These are phyloP conservation scores for Phytophthora lateralis DNA, from an alignment of 352 stramenopile genomes.

Conservation along the genomic window DNA sequence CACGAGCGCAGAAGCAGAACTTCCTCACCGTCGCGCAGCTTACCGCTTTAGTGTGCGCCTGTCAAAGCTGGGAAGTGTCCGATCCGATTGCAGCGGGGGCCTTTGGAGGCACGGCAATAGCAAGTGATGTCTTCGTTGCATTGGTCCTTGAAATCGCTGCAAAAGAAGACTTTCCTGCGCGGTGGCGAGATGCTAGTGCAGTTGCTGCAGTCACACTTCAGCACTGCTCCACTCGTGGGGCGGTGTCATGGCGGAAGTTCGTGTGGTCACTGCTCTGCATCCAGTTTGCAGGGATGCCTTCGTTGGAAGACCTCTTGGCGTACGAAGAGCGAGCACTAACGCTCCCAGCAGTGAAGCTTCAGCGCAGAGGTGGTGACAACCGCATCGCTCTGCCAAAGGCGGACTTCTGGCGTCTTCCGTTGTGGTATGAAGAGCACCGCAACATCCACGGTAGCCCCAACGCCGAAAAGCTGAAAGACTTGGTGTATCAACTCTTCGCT, in stretches of 20 bases:
- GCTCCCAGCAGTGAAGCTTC: conserved; percentile 10
- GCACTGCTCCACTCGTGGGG: conserved; percentile 10
- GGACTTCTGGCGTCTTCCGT: conserved; percentile 40
- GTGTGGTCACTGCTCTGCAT: conserved; percentile 48
- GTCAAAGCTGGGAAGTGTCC: conserved; percentile 19
- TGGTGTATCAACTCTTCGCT: conserved; percentile 50
- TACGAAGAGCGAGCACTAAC: conserved; percentile 18
- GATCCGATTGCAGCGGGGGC: conserved; percentile 13
- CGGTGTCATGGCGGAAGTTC: conserved; percentile 45
- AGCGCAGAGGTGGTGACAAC: neutral
- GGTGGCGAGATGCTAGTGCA: conserved; percentile 40
- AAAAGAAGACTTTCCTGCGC: conserved; percentile 37
- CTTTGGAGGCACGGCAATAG: conserved; percentile 9
- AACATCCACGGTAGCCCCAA: neutral
- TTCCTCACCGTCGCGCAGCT: conserved; percentile 38
- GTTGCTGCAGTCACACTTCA: conserved; percentile 44
- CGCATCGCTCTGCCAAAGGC: conserved; percentile 13
- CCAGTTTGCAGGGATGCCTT: conserved; percentile 40
- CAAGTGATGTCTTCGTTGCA: conserved; percentile 44
- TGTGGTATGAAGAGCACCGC: conserved; percentile 47
- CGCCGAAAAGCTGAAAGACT: conserved; percentile 22
- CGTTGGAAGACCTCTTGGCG: conserved; percentile 29
- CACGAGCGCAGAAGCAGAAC: conserved; percentile 21
- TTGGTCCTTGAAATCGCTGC: conserved; percentile 38
- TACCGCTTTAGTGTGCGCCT: conserved; percentile 17